Evolutionary conservation across 306 rosid genomes (phyloP).

Genomic region (Rosa lucieae): DNA sequence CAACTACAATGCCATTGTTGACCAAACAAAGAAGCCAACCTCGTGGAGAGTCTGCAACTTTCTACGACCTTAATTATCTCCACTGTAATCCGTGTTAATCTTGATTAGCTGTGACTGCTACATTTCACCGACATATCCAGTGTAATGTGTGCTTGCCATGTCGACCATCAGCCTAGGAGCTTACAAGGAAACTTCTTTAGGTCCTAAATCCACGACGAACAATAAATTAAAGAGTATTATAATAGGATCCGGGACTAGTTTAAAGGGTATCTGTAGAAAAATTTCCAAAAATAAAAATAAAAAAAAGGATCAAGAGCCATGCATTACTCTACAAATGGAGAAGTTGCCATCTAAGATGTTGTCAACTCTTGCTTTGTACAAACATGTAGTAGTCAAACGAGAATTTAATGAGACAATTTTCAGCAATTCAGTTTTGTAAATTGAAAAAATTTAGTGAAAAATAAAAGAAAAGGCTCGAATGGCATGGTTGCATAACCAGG

Average conservation of each 20-base stretch:
- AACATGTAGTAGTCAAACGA: too few species aligned
- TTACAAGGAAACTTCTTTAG: background rate
- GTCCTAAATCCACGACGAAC: background rate
- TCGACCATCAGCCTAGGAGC: background rate
- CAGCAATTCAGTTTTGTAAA: too few species aligned
- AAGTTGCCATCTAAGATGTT: background rate
- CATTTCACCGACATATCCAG: background rate
- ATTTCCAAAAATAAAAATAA: background rate
- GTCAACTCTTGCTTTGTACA: background rate
- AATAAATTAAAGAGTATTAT: background rate
- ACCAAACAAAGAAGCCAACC: background rate
- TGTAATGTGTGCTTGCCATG: background rate
- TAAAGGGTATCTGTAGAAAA: background rate
- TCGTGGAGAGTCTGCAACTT: background rate
- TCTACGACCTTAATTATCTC: background rate
- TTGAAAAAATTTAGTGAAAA: too few species aligned
- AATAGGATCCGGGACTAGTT: background rate
- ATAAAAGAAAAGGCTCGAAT: too few species aligned
- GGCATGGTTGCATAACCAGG: too few species aligned
- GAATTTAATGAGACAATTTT: too few species aligned
- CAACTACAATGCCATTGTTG: slow-evolving; percentile 8
- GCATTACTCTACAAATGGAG: background rate
- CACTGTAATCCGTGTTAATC: background rate
- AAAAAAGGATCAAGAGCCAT: too few species aligned
- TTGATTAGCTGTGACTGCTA: background rate